Base-by-base conservation (phyloP, 179 eudicot species). In the Vitellaria paradoxa region DNA sequence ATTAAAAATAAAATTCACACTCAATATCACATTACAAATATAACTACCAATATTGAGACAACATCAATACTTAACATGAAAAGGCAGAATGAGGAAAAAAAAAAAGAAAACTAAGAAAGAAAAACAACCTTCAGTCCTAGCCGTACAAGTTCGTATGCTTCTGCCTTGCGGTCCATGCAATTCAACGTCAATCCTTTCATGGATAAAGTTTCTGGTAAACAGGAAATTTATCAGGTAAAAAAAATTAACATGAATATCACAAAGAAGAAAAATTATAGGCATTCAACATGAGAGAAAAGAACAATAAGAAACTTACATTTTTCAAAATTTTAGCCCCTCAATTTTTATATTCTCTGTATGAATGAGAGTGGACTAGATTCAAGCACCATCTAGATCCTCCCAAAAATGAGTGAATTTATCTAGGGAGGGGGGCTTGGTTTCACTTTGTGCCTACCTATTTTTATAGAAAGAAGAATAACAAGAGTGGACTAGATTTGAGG, bases 101-200 rank as follows among this genome's bases (percentile, higher is more conserved):
- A 3, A 45, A 68, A 37, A 64, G 20, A 76, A 81, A 23, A 66
- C 20, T 24, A 23, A 56, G 59, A 65, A 66, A 53, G 49, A 68
- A 83, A 64, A 46, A 81, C 63, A 70, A 96, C 99, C 98, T 96
- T 96, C 78, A 96, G 82, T 65, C 99, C 99, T 78, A 91, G 95
- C 81, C 96, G 93, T 46, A 96, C 99, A 86, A 96, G 98, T 68
- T 96, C 99, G 80, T 96, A 96, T 50, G 99, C 99, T 85, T 96
- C 99, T 75, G 94, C 68, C 81, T 94, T 96, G 75, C 99, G 98
- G 84, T 96, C 99, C 99, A 94, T 91, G 92, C 99, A 96, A 83
- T 96, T 96, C 82, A 96, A 82, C 17, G 97, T 94, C 80, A 96
- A 83, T 72, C 99, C 99, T 84, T 96, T 96, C 99, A 96, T 96